Percentiles rank a stretch among this genome's conserved stretches.
Evolutionary conservation across 2,329 filamentous ascomycete species (phyloP).

Genomic region (Beauveria medogensis): DNA sequence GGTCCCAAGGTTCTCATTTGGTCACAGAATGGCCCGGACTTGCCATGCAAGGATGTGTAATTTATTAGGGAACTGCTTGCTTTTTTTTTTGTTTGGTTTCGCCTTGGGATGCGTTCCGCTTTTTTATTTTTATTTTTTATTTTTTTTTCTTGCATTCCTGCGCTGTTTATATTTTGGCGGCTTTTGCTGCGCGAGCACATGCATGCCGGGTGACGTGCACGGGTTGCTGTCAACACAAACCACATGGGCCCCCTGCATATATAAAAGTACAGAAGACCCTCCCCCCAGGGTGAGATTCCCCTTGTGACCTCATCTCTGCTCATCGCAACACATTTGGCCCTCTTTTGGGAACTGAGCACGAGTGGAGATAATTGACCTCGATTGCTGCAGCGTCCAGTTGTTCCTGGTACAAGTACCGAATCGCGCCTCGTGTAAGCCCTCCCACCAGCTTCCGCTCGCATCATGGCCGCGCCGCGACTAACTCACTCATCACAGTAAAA

Average conservation of each 20-base stretch:
- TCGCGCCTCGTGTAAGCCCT: neutral
- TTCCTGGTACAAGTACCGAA: no score
- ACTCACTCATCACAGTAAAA: neutral
- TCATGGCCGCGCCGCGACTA: neutral
- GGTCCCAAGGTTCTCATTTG: constrained; percentile 7
- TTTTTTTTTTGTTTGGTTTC: neutral
- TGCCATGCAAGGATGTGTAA: neutral
- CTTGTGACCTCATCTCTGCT: neutral
- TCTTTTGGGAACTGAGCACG: neutral
- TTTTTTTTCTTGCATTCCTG: neutral
- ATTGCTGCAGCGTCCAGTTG: neutral
- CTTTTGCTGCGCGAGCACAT: neutral
- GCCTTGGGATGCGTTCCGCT: neutral
- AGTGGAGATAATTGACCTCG: neutral
- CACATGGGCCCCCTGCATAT: constrained; percentile 6
- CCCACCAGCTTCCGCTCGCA: neutral
- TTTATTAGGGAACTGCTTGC: neutral
- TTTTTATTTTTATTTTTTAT: neutral
- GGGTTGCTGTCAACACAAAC: neutral
- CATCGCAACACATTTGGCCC: neutral
- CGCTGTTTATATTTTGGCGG: neutral
- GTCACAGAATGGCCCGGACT: neutral
- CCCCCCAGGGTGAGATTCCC: neutral
- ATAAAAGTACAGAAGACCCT: neutral
- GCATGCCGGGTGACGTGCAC: constrained; percentile 2